Conservation (phyloP, 179 eudicot genomes). For the Heliamphora pulchella region DNA sequence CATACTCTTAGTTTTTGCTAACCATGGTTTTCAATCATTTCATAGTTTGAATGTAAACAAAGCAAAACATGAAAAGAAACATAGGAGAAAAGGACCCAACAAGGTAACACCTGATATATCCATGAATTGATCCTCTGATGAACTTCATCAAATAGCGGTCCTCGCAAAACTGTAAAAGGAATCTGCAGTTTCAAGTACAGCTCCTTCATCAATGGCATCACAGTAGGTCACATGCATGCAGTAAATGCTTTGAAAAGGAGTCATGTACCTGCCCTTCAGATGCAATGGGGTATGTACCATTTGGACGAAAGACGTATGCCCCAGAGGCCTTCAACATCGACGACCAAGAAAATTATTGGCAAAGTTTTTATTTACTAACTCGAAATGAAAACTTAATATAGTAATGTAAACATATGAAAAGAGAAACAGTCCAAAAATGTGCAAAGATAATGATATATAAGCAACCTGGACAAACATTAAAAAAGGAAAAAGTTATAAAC, state of each 20-base stretch:
- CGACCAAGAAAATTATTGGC: neutral
- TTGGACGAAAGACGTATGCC: constrained; percentile 93
- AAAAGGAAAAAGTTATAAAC: too few species aligned
- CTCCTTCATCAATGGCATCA: constrained; percentile 13
- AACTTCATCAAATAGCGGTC: constrained; percentile 82
- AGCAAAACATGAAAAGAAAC: neutral
- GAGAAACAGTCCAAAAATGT: neutral
- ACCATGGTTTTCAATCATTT: neutral
- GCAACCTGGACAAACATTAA: neutral
- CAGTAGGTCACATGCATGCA: neutral
- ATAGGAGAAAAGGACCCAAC: neutral
- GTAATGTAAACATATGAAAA: neutral
- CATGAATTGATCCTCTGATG: constrained; percentile 80
- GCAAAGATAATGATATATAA: constrained; percentile 1
- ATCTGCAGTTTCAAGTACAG: constrained; percentile 33
- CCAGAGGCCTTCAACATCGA: constrained; percentile 74
- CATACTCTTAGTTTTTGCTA: neutral
- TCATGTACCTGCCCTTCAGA: constrained; percentile 48
- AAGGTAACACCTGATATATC: constrained; percentile 71
- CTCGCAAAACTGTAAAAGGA: constrained; percentile 54
- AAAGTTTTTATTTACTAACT: neutral
- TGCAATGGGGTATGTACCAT: constrained; percentile 46
- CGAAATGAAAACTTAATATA: neutral
- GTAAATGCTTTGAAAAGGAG: neutral
- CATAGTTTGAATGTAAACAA: neutral